Base-by-base conservation (phyloP, 2,329 filamentous ascomycete genomes). In the Colletotrichum falcatum region DNA sequence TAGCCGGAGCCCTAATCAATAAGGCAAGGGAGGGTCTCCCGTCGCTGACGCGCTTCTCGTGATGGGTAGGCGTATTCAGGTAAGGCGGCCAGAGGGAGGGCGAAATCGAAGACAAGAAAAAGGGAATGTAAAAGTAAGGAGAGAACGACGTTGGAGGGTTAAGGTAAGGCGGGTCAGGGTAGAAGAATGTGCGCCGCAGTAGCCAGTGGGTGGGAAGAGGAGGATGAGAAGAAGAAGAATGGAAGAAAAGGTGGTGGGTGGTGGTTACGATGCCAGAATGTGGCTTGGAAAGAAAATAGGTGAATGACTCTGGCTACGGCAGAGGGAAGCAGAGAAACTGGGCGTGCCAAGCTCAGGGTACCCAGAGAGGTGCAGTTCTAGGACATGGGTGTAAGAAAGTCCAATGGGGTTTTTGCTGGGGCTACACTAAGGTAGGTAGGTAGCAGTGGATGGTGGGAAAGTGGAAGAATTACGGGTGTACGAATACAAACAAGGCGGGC, bases 1-100 rank as follows among this genome's bases (percentile, higher is more conserved):
- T 74, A 80, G 78, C 73, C 72, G 39, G 66, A 63, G 55, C 55
- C 51, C 42, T 61, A 56, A 61, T 53, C 53, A 54, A 53, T 42
- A 46, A 37, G 55, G 60, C 14, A 46, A 49, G 58, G 46, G 42
- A 44, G 42, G 48, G 37, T 71, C 53, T 59, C 51, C 58, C 39
- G 51, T 70, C 67, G 64, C 58, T 53, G 51, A 67, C 67, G 68
- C 58, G 53, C 39, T 49, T 28, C 37, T 20, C 37, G 44, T 42
- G 51, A 59, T 39, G 46, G 48, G 23, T n/a, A 23, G 42, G 33
- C 49, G 46, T 58, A 37, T 56, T 14, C 28, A 28, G 35, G 14
- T n/a, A 44, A 70, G 67, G 68, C 51, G 49, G 39, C 39, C 33
- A 33, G 26, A 39, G 60, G 54, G 55, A 54, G n/a, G 51, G 23